Evolutionary conservation across 2,329 filamentous ascomycete species (phyloP), one percentile per base, ranked within the genome.

Genomic region (Botryotinia globosa): DNA sequence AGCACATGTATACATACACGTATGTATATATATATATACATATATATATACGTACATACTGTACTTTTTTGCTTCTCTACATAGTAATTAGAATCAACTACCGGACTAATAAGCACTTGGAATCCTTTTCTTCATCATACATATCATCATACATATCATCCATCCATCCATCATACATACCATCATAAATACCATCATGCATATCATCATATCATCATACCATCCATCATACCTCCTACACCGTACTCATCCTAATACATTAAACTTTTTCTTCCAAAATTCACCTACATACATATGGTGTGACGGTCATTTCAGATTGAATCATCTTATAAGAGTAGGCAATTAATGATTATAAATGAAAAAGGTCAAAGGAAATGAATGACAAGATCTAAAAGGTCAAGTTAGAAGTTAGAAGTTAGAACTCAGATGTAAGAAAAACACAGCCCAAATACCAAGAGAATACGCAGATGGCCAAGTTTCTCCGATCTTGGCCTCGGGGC

Each of bases 401-500:
- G 48, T 51, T n/a, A n/a, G 10, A n/a, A 7, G 25, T 18, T 25
- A 51, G 44, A 29, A 62, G n/a, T n/a, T n/a, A n/a, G n/a, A n/a
- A n/a, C n/a, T n/a, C n/a, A n/a, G 10, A n/a, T 16, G 25, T 18
- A 25, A 51, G 44, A 29, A 62, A 56, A 66, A 56, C 69, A 71
- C 69, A 58, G 69, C 69, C 69, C 48, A 37, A 54, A 58, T 56
- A 32, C 69, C 69, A 71, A 71, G 71, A 70, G 9, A 54, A 45
- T 39, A 32, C 32, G 39, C 5, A 61, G n/a, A 45, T 12, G 39
- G 72, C 72, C 72, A 73, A 73, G 72, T 73, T 54, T 69, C 32
- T 70, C 72, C 72, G 72, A 42, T 48, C 72, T 73, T 73, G 66
- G 66, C 72, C 39, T 72, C 69, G 69, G 69, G 69, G 69, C 69